These are phyloP conservation scores for Diplosphaera chodatii DNA, from an alignment of 139 green algal genomes.

Conservation along the genomic window DNA sequence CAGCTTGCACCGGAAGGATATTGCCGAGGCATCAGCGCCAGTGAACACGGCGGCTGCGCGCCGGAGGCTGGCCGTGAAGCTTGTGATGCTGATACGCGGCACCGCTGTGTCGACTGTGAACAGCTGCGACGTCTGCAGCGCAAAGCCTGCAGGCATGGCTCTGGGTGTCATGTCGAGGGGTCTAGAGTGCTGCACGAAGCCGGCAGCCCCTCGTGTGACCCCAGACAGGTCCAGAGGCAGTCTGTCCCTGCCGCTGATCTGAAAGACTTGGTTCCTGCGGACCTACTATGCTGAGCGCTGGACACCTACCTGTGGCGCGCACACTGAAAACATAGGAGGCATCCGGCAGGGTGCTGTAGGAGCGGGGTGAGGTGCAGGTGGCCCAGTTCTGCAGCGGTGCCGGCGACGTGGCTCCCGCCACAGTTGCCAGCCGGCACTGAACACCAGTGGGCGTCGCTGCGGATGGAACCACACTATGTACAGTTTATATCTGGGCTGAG, in stretches of 20 bases:
- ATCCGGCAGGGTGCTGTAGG: conserved; percentile 30
- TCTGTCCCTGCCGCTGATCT: no score
- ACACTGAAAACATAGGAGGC: conserved; percentile 48
- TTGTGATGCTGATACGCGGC: conserved; percentile 3
- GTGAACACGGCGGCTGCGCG: not conserved
- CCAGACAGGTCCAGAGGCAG: no score
- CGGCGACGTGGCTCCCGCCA: not conserved
- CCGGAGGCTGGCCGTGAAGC: not conserved
- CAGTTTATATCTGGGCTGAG: no score
- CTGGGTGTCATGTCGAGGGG: no score
- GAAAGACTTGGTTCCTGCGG: not conserved
- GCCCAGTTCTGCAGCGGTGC: conserved; percentile 12
- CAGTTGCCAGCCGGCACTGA: conserved; percentile 12
- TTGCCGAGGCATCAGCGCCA: conserved; percentile 39
- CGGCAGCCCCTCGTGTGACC: not conserved
- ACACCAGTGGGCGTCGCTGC: conserved; percentile 4
- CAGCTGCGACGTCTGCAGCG: conserved; percentile 6
- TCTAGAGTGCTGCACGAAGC: no score
- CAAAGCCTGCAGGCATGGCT: conserved; percentile 4
- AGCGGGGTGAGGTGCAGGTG: conserved; percentile 28
- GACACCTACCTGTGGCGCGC: conserved; percentile 11
- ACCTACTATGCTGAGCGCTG: not conserved
- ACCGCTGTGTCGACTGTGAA: conserved; percentile 9
- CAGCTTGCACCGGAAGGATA: conserved; percentile 46
- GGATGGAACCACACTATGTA: not conserved